Percentiles rank a stretch among this genome's conserved stretches.
Conservation (phyloP, 768 basidiomycete genomes). For the Pholiota conissans region DNA sequence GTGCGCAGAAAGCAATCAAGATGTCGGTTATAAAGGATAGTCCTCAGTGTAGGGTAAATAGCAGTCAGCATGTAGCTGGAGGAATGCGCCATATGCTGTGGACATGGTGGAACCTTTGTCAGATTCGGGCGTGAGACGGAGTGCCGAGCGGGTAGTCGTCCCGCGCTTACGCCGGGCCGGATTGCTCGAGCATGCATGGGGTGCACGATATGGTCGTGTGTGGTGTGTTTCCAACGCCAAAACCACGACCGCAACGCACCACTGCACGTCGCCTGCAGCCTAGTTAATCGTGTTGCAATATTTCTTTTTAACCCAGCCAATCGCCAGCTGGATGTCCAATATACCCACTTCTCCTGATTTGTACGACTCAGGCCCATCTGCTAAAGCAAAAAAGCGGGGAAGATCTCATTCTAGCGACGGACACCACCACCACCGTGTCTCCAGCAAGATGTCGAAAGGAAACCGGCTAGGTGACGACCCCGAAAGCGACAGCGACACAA, state of each 20-base stretch:
- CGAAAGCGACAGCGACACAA: conserved; percentile 18
- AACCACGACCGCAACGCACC: no score
- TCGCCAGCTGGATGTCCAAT: background rate
- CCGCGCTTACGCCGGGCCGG: background rate
- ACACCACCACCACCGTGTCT: conserved; percentile 13
- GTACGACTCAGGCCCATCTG: conserved; percentile 4
- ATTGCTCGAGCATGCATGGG: no score
- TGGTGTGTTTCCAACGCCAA: no score
- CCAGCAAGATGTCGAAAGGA: conserved; percentile 20
- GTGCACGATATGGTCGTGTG: no score
- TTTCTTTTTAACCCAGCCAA: background rate
- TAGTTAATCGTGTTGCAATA: no score
- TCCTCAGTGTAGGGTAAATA: background rate
- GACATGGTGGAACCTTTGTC: background rate
- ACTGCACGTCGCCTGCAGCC: no score
- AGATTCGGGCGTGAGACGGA: background rate
- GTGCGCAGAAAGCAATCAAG: background rate
- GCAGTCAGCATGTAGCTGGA: background rate
- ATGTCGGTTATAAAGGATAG: background rate
- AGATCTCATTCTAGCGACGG: conserved; percentile 23
- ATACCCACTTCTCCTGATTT: background rate
- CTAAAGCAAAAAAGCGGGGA: conserved; percentile 18
- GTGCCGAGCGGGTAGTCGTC: background rate
- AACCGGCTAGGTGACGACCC: conserved; percentile 2
- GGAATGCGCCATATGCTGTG: background rate